phyloP scores from a whole-genome alignment of 2,329 filamentous ascomycete species.

The Lasiodiplodia citricola region DNA sequence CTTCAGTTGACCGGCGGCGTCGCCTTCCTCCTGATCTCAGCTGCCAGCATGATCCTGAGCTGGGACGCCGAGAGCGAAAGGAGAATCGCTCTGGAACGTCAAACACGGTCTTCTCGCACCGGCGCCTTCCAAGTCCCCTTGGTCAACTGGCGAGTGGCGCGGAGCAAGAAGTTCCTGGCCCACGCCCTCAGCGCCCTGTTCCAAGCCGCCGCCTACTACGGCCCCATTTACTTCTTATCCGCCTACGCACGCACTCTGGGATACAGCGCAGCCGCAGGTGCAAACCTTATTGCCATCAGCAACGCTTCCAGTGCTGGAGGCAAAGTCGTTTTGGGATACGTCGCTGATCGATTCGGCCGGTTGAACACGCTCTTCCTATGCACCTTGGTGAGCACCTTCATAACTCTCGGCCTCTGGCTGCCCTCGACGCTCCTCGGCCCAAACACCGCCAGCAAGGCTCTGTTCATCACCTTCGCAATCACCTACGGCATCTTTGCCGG shows the following conservation, averaged over 20 bases:
- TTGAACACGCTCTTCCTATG: slow-evolving; percentile 46
- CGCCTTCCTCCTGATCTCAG: slow-evolving; percentile 37
- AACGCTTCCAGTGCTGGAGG: slow-evolving; percentile 48
- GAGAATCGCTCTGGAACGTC: not conserved
- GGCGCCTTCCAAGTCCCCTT: slow-evolving; percentile 35
- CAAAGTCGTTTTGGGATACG: slow-evolving; percentile 45
- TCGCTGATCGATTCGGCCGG: slow-evolving; percentile 47
- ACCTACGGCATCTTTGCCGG: slow-evolving; percentile 58
- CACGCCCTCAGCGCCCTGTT: slow-evolving; percentile 40
- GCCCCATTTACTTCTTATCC: slow-evolving; percentile 47
- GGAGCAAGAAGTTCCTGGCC: slow-evolving; percentile 43
- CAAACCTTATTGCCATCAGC: slow-evolving; percentile 47
- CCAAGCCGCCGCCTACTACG: slow-evolving; percentile 46
- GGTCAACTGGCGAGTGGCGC: slow-evolving; percentile 43
- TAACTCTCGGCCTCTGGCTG: slow-evolving; percentile 39
- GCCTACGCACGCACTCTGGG: slow-evolving; percentile 47
- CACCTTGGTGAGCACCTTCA: slow-evolving; percentile 37
- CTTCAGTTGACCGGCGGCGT: slow-evolving; percentile 43
- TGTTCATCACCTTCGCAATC: slow-evolving; percentile 45
- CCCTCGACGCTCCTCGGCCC: slow-evolving; percentile 27
- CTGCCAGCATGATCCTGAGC: slow-evolving; percentile 34
- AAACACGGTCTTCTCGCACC: slow-evolving; percentile 27
- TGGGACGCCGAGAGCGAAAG: slow-evolving; percentile 35
- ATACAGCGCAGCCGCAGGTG: slow-evolving; percentile 42
- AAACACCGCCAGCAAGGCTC: slow-evolving; percentile 30